Evolutionary conservation across 2,329 filamentous ascomycete genomes (phyloP).

Genomic region (Escovopsis sp.): DNA sequence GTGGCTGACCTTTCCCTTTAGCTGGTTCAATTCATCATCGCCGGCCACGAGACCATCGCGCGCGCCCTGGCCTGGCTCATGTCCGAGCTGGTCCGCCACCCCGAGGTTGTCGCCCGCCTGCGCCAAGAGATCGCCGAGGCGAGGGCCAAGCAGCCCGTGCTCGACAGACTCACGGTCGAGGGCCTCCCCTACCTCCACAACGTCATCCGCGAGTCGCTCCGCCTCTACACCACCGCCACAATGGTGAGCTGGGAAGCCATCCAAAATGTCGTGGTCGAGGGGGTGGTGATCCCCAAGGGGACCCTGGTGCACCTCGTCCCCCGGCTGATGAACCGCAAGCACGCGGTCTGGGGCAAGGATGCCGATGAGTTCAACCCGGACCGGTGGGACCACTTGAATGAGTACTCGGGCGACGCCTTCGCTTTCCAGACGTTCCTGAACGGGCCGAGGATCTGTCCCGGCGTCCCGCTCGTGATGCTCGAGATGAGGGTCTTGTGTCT

Average conservation of each 20-base stretch:
- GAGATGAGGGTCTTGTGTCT: conserved; percentile 17
- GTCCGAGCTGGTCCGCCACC: conserved; percentile 22
- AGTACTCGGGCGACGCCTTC: conserved; percentile 19
- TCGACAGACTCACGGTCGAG: background rate
- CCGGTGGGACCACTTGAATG: conserved; percentile 24
- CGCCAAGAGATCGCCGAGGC: conserved; percentile 20
- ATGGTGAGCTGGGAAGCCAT: background rate
- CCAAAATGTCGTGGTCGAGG: background rate
- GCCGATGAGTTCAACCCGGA: conserved; percentile 27
- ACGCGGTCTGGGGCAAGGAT: conserved; percentile 24
- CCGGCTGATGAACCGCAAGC: conserved; percentile 25
- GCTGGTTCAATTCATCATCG: conserved; percentile 16
- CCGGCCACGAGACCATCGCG: conserved; percentile 31
- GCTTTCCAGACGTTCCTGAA: conserved; percentile 20
- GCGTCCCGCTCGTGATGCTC: conserved; percentile 16
- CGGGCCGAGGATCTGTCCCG: conserved; percentile 16
- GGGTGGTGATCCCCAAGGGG: background rate
- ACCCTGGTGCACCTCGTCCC: conserved; percentile 15
- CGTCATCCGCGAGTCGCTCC: conserved; percentile 30
- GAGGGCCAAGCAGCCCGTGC: background rate
- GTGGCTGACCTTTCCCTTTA: background rate
- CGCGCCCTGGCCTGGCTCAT: conserved; percentile 25
- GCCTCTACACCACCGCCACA: conserved; percentile 24
- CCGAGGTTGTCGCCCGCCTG: conserved; percentile 22
- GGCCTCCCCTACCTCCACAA: conserved; percentile 28